Base-by-base conservation (phyloP, 495 filamentous ascomycete species). In the Penicillium coffeae region DNA sequence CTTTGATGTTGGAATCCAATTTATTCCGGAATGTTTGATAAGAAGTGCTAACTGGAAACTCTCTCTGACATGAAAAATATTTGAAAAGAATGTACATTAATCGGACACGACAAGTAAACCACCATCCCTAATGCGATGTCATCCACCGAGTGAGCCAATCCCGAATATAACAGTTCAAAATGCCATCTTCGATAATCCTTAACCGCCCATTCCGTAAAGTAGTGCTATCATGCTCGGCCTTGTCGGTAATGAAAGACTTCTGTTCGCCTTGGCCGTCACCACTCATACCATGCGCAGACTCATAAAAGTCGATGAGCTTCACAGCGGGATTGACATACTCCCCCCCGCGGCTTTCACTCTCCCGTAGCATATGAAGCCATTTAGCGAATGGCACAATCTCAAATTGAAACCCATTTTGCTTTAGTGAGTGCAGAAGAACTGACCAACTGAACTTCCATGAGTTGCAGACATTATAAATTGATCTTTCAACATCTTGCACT, bases 251-350 rank as follows among this genome's bases (percentile, higher is more conserved):
- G 38, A 71, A 73, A 1, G 8, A 51, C 45, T 57, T 64, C 2
- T 21, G 47, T 0, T 12, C 21, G 20, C 18, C 13, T 1, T 20
- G 33, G 8, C 20, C 38, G 3, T 47, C 34, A 0, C 51, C 16
- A 2, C 14, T 47, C 0, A 30, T 6, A 5, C 60, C 55, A 41
- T 67, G 58, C 66, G 66, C 66, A 2, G 45, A 53, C 44, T 65
- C 64, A 21, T 71, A 86, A 64, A 80, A 83, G 8, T 71, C 74
- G n/a, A 78, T 59, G 39, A 86, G 60, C 52, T 85, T 84, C 32
- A 82, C 73, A 3, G 79, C 73, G 1, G 83, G 81, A 46, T 85
- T 85, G 15, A 58, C 41, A 22, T 38, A n/a, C 37, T 68, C 69
- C 36, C 69, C 66, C 0, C 78, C 74, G 44, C 77, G 69, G 3